Evolutionary conservation across 306 rosid species (phyloP).

Genomic region (Acmispon strigosus): DNA sequence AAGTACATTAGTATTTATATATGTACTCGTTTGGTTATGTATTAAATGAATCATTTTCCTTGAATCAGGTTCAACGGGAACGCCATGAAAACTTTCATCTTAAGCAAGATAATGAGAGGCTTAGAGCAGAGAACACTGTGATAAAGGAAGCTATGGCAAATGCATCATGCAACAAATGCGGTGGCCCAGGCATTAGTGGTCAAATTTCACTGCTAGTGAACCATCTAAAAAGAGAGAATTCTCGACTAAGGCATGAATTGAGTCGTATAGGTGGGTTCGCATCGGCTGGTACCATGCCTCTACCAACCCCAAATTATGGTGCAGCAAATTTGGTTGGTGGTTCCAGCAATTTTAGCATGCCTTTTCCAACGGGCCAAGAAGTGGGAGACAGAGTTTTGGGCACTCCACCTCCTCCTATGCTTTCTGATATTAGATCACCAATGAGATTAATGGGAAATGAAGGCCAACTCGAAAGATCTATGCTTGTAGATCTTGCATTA

Average conservation of each 20-base stretch:
- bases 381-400: slow-evolving; percentile 47
- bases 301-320: slow-evolving; percentile 24
- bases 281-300: slow-evolving; percentile 22
- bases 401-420: slow-evolving; percentile 13
- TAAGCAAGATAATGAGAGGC: slow-evolving; percentile 76
- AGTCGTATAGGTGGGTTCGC: slow-evolving; percentile 47
- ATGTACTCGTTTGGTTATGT: background rate
- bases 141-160: slow-evolving; percentile 64
- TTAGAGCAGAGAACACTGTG: slow-evolving; percentile 65
- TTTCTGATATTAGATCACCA: slow-evolving; percentile 28
- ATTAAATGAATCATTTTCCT: background rate
- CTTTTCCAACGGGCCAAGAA: slow-evolving; percentile 53
- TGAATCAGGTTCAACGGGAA: slow-evolving; percentile 71
- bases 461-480: slow-evolving; percentile 34
- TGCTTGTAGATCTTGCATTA: slow-evolving; percentile 50
- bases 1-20: background rate
- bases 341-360: slow-evolving; percentile 24
- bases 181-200: slow-evolving; percentile 77
- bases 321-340: slow-evolving; percentile 47
- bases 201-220: slow-evolving; percentile 69
- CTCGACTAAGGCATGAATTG: slow-evolving; percentile 64
- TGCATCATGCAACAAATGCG: slow-evolving; percentile 66
- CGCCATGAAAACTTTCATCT: slow-evolving; percentile 84
- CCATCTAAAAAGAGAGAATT: slow-evolving; percentile 68
- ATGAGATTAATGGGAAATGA: slow-evolving; percentile 39